Base-by-base conservation (phyloP, 192 early-diverging fungal species). In the Anaeromyces robustus region DNA sequence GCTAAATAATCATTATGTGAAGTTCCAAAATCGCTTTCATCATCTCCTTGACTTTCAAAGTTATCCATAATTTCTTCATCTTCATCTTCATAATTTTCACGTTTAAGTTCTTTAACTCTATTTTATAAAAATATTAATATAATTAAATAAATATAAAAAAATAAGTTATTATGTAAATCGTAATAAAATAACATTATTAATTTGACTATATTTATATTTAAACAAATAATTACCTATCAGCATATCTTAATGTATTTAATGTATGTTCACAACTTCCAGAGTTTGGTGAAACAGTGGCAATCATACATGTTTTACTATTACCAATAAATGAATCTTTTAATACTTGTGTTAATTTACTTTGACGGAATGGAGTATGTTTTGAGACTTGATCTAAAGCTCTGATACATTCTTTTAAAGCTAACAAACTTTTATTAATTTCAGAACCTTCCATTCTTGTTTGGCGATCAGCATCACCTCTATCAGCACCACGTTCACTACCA, bases 341-440 rank as follows among this genome's bases (percentile, higher is more conserved):
- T 6, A 93, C 94, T 87, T 98, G 97, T 0, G 98, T 99, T 78
- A 99, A 84, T 86, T 99, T 99, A 84, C 92, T 94, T 84, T 98
- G 96, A 77, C 98, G 90, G 89, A 98, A 99, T 4, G 98, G 98
- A 37, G 95, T 96, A 84, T 99, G 98, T 77, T 92, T 93, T 80
- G 96, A 97, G 81, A 94, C 94, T 82, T 96, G 92, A 83, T 98
- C 98, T 52, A 98, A 85, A 2, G 98, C 96, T 78, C 97, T 93
- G 86, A 99, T 99, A 82, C 97, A 98, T 83, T 98, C 97, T 85
- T 99, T 98, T 81, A 99, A 85, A 0, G 98, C 98, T 79, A 99
- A 86, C 82, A 99, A 87, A 84, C 95, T 96, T 86, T 98, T 98
- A 89, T 99, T 99, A 88, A 99, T 99, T 87, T 99, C 97, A 1